These are phyloP conservation scores for Alternaria infectoria DNA, from an alignment of 2,329 filamentous ascomycete species.

Conservation along the genomic window DNA sequence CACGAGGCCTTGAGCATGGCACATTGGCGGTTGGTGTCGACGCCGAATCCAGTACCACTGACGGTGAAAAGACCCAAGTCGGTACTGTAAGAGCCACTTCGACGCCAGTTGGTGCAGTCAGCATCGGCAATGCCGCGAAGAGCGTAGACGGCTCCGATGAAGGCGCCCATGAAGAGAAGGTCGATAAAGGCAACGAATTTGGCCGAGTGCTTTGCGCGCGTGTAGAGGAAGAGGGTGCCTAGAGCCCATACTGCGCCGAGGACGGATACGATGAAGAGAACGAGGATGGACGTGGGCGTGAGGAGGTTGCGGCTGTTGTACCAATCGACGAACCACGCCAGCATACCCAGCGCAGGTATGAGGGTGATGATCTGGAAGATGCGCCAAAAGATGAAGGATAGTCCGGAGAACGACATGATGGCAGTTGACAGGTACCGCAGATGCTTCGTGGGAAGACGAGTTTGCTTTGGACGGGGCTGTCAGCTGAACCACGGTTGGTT, in stretches of 20 bases:
- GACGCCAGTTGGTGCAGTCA: constrained; percentile 73
- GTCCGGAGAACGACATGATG: constrained; percentile 57
- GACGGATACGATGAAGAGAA: constrained; percentile 69
- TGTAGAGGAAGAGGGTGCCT: constrained; percentile 65
- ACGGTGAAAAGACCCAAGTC: constrained; percentile 68
- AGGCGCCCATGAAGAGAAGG: constrained; percentile 67
- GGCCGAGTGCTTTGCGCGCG: constrained; percentile 64
- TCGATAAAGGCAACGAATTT: constrained; percentile 67
- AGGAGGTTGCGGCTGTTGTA: constrained; percentile 63
- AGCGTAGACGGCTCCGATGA: constrained; percentile 66
- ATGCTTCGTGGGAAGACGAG: constrained; percentile 3
- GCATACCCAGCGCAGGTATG: constrained; percentile 68
- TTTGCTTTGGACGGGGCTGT: constrained; percentile 14
- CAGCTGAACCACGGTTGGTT: constrained; percentile 11
- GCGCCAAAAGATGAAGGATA: constrained; percentile 68
- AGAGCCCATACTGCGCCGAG: constrained; percentile 67
- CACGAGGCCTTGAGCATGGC: constrained; percentile 91
- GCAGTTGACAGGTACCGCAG: constrained; percentile 10
- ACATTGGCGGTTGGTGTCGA: constrained; percentile 76
- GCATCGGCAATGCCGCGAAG: constrained; percentile 64
- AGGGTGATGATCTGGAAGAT: constrained; percentile 66
- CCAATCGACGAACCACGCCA: constrained; percentile 65
- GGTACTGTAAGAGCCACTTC: constrained; percentile 50
- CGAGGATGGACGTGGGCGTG: constrained; percentile 66
- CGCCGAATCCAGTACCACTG: constrained; percentile 56